phyloP scores from a whole-genome alignment of 495 filamentous ascomycete species.

The Neurospora africana region DNA sequence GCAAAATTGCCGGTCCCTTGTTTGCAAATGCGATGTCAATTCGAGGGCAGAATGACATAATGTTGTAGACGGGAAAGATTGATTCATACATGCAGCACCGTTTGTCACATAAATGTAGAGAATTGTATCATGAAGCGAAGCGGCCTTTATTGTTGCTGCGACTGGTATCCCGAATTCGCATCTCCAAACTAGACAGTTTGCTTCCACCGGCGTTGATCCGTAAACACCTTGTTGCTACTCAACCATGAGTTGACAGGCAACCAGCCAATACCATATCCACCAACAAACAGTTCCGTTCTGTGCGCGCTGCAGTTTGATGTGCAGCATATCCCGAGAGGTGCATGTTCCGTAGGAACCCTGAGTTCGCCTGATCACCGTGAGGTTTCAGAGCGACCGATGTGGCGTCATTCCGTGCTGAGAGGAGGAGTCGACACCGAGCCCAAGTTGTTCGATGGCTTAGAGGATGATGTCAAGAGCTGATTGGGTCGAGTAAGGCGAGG shows the following conservation, averaged over 20 bases:
- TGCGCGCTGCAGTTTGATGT: neutral
- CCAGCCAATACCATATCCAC: conserved; percentile 17
- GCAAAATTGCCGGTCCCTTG: neutral
- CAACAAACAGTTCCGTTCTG: conserved; percentile 11
- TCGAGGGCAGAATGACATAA: neutral
- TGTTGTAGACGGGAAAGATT: neutral
- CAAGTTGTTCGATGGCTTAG: conserved; percentile 10
- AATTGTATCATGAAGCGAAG: neutral
- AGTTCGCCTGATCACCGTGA: conserved; percentile 6
- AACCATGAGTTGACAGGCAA: conserved; percentile 20
- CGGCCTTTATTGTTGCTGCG: neutral
- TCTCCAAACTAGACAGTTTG: conserved; percentile 13
- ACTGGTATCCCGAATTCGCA: conserved; percentile 10
- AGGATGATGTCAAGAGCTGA: conserved; percentile 14
- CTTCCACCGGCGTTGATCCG: conserved; percentile 9
- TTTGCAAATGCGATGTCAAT: conserved; percentile 13
- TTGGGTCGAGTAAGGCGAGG: conserved; percentile 27
- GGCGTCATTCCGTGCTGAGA: conserved; percentile 10
- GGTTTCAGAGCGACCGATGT: conserved; percentile 8
- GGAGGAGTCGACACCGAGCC: conserved; percentile 5
- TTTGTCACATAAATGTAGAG: neutral
- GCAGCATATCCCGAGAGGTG: conserved; percentile 1
- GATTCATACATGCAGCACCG: neutral
- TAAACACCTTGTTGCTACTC: conserved; percentile 16
- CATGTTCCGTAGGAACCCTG: conserved; percentile 9